Conservation (phyloP, 768 basidiomycete genomes). For the Pulveroboletus sp. region DNA sequence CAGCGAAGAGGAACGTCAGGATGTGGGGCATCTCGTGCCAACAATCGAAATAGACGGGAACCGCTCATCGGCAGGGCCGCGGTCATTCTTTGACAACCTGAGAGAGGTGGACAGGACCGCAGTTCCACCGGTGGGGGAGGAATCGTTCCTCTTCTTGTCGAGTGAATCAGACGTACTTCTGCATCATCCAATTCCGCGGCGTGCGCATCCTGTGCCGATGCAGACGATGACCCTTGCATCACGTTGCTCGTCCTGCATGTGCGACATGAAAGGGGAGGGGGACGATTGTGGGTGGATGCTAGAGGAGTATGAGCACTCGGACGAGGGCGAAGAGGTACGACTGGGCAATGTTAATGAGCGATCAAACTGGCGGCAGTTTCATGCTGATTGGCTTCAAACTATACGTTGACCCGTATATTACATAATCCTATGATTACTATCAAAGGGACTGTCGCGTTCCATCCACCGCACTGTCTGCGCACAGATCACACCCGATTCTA, state of each 20-base stretch:
- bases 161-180: slow-evolving; percentile 29
- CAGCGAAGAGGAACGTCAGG: slow-evolving; percentile 7
- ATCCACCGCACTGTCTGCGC: slow-evolving; percentile 12
- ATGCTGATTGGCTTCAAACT: slow-evolving; percentile 37
- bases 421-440: slow-evolving; percentile 12
- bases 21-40: not conserved
- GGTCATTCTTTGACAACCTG: slow-evolving; percentile 42
- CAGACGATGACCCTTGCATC: slow-evolving; percentile 32
- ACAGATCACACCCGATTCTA: slow-evolving; percentile 10
- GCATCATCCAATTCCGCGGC: slow-evolving; percentile 19
- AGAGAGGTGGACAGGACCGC: slow-evolving; percentile 26
- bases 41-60: slow-evolving; percentile 36
- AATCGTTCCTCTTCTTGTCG: slow-evolving; percentile 41
- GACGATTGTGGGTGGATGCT: slow-evolving; percentile 36
- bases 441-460: not conserved
- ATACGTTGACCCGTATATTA: slow-evolving; percentile 14
- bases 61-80: slow-evolving; percentile 37
- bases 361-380: slow-evolving; percentile 52
- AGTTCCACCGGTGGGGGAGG: slow-evolving; percentile 31
- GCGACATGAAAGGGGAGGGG: slow-evolving; percentile 25
- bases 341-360: slow-evolving; percentile 1
- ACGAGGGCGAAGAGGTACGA: slow-evolving; percentile 29
- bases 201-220: slow-evolving; percentile 30
- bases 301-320: slow-evolving; percentile 32
- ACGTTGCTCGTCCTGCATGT: slow-evolving; percentile 28